A percentile compares a stretch with the other conserved stretches of the same genome.
Evolutionary conservation across 2,329 filamentous ascomycete species (phyloP).

Genomic region (Ophiocordyceps camponoti-rufipedis): DNA sequence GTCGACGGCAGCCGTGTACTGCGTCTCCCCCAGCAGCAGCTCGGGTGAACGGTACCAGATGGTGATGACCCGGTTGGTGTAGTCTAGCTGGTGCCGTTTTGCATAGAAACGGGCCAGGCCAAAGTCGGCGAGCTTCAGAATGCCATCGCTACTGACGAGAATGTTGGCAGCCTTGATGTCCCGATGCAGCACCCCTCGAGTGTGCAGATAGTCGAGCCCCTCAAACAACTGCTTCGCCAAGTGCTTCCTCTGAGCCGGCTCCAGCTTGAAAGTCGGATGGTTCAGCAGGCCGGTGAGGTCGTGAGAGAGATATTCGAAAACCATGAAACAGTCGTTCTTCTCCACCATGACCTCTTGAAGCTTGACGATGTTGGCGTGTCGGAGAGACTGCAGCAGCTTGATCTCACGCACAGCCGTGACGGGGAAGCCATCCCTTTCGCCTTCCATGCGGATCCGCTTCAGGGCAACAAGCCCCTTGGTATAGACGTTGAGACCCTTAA

Average conservation of each 20-base stretch:
- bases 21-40: constrained; percentile 75
- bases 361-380: constrained; percentile 66
- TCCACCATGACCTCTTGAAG: constrained; percentile 94
- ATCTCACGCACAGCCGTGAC: constrained; percentile 85
- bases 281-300: constrained; percentile 90
- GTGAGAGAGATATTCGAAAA: constrained; percentile 94
- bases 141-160: constrained; percentile 72
- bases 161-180: constrained; percentile 99
- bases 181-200: constrained; percentile 81
- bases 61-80: constrained; percentile 96
- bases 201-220: constrained; percentile 83
- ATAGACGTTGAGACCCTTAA: constrained; percentile 87
- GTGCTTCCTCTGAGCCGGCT: constrained; percentile 77
- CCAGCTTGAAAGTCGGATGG: constrained; percentile 77
- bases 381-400: constrained; percentile 74
- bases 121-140: constrained; percentile 89
- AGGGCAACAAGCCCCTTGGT: constrained; percentile 68
- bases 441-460: constrained; percentile 88
- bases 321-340: constrained; percentile 98
- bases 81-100: constrained; percentile 80
- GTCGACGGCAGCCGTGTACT: constrained; percentile 78
- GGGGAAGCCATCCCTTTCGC: constrained; percentile 77
- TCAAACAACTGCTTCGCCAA: constrained; percentile 86
- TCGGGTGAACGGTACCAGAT: constrained; percentile 95
- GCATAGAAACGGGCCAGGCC: constrained; percentile 91